Evolutionary conservation across 1,284 basidiomycete species (phyloP), one percentile per base, ranked within the genome.

Genomic region (Sutorius eximius): DNA sequence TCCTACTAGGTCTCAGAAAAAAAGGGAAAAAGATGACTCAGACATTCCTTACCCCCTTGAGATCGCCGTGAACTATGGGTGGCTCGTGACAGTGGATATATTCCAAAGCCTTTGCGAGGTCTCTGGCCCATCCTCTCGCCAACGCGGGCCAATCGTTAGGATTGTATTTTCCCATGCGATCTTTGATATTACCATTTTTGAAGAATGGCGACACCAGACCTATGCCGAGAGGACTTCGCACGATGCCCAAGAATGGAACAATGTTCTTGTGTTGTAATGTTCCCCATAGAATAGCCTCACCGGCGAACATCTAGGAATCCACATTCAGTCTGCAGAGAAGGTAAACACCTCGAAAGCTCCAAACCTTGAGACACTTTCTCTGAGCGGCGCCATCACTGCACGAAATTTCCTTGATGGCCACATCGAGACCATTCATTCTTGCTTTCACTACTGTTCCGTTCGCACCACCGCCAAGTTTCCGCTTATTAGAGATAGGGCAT

Each of bases 121-220:
- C 70, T 30, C 22, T 53, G 27, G 59, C 59, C 68, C 38, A 64
- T n/a, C 2, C 12, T 43, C 45, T 37, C 50, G 73, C 67, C 54
- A 73, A 45, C 6, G 32, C 51, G 38, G 38, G 61, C 57, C 63
- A 61, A 51, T 69, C 57, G 30, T 36, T 62, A 30, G 58, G 20
- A 3, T 66, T 46, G 29, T 52, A 43, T 10, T 24, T 37, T 18
- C 44, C 52, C 30, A 77, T 56, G 58, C 65, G 67, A 4, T 56
- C 30, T 15, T 53, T 59, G 32, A 77, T 55, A 50, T 71, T 68
- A 6, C 76, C 75, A 43, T 71, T 66, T 30, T 61, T 61, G 65
- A 72, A 72, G 62, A 70, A 77, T 3, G 67, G 70, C 12, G 73
- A 74, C 34, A 77, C 69, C 3, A 78, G 59, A 41, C 69, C 68